A percentile compares a stretch with the other conserved stretches of the same genome.
phyloP scores from a whole-genome alignment of 768 basidiomycete species.

The Candolleomyces efflorescens region DNA sequence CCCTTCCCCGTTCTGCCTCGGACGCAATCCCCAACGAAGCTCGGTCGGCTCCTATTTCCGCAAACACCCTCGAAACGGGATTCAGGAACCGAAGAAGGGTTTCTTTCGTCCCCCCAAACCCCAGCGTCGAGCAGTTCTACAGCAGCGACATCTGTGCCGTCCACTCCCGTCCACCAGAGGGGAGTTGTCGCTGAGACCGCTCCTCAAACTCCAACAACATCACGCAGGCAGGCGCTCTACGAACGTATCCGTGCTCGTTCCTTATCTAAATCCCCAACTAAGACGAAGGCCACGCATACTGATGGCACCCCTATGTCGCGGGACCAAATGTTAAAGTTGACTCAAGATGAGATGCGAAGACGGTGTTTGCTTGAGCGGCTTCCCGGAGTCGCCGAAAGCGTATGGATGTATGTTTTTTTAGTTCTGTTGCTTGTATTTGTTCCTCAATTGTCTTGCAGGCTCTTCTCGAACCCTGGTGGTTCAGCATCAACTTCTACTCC shows the following conservation, averaged over 20 bases:
- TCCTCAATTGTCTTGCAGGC: conserved; percentile 34
- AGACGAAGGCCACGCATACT: conserved; percentile 36
- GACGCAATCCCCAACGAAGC: conserved; percentile 44
- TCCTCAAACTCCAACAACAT: conserved; percentile 66
- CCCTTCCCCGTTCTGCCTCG: conserved; percentile 48
- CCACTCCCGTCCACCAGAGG: conserved; percentile 64
- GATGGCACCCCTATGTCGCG: conserved; percentile 17
- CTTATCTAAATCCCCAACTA: conserved; percentile 62
- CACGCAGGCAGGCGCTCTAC: conserved; percentile 75
- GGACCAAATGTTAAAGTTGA: conserved; percentile 41
- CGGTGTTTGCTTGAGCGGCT: conserved; percentile 76
- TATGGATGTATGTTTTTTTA: conserved; percentile 69
- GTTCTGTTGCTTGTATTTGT: conserved; percentile 1
- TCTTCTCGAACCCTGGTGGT: conserved; percentile 62
- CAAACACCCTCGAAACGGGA: conserved; percentile 58
- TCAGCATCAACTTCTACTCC: conserved; percentile 48
- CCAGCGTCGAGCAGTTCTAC: conserved; percentile 32
- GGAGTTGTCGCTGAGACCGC: conserved; percentile 51
- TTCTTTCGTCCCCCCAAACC: conserved; percentile 36
- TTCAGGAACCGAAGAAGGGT: conserved; percentile 27
- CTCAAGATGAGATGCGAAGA: conserved; percentile 74
- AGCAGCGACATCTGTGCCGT: conserved; percentile 42
- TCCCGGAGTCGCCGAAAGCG: conserved; percentile 77
- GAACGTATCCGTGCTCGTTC: conserved; percentile 78
- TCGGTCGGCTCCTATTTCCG: conserved; percentile 49